These are phyloP conservation scores for Tricholoma saponaceum DNA, from an alignment of 768 basidiomycete genomes.

Conservation along the genomic window DNA sequence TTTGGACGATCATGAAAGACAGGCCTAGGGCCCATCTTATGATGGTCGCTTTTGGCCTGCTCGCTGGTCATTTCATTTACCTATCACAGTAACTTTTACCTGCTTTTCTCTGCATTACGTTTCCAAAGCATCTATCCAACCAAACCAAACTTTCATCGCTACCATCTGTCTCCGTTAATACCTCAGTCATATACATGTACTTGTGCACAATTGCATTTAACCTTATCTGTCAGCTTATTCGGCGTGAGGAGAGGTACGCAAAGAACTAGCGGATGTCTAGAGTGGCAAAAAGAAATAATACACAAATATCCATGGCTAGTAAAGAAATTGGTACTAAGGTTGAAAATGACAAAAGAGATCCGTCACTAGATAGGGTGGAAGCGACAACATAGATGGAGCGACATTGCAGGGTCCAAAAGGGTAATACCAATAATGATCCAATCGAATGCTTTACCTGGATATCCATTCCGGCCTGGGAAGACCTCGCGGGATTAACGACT, in stretches of 20 bases:
- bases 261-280: not conserved
- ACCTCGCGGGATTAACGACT: not conserved
- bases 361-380: not conserved
- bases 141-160: not conserved
- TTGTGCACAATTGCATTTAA: not conserved
- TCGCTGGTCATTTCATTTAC: not conserved
- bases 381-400: not conserved
- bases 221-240: not conserved
- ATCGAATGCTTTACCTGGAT: no score
- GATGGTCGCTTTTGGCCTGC: not conserved
- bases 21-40: not conserved
- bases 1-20: not conserved
- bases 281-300: not conserved
- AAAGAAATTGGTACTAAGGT: no score
- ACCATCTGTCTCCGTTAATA: not conserved
- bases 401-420: not conserved
- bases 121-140: not conserved
- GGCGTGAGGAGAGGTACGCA: not conserved
- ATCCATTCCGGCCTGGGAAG: not conserved
- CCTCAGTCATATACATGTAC: not conserved
- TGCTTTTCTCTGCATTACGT: not conserved
- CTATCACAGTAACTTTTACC: not conserved
- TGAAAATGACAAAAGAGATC: no score
- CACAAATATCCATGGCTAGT: not conserved
- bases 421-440: not conserved